A percentile compares a stretch with the other conserved stretches of the same genome.
These are phyloP conservation scores for Xenoacremonium recifei DNA, from an alignment of 2,329 filamentous ascomycete genomes.

Conservation along the genomic window DNA sequence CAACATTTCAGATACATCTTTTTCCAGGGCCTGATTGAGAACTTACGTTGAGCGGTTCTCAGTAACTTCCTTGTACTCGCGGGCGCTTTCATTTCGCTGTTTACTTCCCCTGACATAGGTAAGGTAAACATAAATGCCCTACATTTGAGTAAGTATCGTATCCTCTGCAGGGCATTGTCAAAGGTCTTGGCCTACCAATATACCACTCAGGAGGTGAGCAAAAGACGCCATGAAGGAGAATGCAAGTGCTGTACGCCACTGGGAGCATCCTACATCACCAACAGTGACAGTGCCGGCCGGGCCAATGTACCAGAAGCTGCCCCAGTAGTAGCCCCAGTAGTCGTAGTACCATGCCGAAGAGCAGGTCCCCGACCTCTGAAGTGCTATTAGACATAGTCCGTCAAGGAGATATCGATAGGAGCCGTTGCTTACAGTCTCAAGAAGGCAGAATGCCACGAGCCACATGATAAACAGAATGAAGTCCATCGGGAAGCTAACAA, in stretches of 20 bases:
- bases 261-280: slow-evolving; percentile 12
- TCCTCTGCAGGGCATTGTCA: too few relatives aligned
- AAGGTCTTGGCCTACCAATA: too few relatives aligned
- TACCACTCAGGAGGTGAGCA: slow-evolving; percentile 17
- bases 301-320: slow-evolving; percentile 14
- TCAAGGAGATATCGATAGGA: background rate
- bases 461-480: slow-evolving; percentile 26
- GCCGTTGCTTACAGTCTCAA: slow-evolving; percentile 16
- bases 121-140: too few relatives aligned
- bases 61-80: too few relatives aligned
- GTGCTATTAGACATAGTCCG: background rate
- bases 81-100: too few relatives aligned
- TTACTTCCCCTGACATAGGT: too few relatives aligned
- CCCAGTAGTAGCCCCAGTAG: slow-evolving; percentile 30
- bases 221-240: slow-evolving; percentile 24
- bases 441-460: slow-evolving; percentile 25
- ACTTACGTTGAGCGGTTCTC: too few relatives aligned
- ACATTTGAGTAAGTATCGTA: too few relatives aligned
- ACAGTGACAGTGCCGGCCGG: slow-evolving; percentile 9
- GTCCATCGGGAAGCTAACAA: slow-evolving; percentile 24
- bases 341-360: slow-evolving; percentile 18
- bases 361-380: slow-evolving; percentile 15
- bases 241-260: slow-evolving; percentile 22
- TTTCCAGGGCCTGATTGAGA: too few relatives aligned
- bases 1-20: too few relatives aligned